Evolutionary conservation across 495 filamentous ascomycete genomes (phyloP).

Genomic region (Penicillium chermesinum): DNA sequence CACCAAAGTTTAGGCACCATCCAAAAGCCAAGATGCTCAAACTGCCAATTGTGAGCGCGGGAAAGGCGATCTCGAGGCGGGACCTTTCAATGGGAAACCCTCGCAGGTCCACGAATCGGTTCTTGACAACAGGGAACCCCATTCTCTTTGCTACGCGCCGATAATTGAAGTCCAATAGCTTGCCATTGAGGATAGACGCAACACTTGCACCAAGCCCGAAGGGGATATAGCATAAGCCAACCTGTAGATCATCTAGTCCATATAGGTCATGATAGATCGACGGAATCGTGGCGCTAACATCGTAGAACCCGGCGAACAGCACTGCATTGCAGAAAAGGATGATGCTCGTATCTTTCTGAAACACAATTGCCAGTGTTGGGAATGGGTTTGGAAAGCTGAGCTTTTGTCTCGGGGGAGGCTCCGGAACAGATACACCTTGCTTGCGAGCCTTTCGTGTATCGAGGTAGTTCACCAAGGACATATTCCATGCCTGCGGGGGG

Average conservation of each 20-base stretch:
- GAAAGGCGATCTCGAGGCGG: conserved; percentile 49
- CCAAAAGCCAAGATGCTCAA: conserved; percentile 35
- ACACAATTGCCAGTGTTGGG: conserved; percentile 57
- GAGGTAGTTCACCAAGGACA: conserved; percentile 28
- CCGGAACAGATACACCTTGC: conserved; percentile 9
- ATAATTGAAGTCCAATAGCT: conserved; percentile 57
- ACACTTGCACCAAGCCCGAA: conserved; percentile 58
- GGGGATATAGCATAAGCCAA: conserved; percentile 48
- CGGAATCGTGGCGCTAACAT: conserved; percentile 38
- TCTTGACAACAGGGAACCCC: conserved; percentile 45
- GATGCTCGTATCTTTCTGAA: conserved; percentile 47
- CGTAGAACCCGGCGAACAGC: conserved; percentile 43
- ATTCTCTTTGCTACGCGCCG: conserved; percentile 30
- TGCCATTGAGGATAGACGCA: conserved; percentile 82
- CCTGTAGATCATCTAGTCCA: conserved; percentile 42
- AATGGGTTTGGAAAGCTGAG: conserved; percentile 67
- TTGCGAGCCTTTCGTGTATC: conserved; percentile 22
- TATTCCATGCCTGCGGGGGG: conserved; percentile 32
- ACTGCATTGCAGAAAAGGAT: conserved; percentile 41
- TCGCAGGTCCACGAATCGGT: conserved; percentile 46
- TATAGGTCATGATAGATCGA: conserved; percentile 40
- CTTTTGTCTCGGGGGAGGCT: conserved; percentile 32
- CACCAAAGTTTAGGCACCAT: conserved; percentile 31
- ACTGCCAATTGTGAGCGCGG: conserved; percentile 33
- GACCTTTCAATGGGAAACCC: conserved; percentile 63